A percentile compares a stretch with the other conserved stretches of the same genome.
phyloP scores from a whole-genome alignment of 1,284 basidiomycete species.

The Microbotryum scabiosae region DNA sequence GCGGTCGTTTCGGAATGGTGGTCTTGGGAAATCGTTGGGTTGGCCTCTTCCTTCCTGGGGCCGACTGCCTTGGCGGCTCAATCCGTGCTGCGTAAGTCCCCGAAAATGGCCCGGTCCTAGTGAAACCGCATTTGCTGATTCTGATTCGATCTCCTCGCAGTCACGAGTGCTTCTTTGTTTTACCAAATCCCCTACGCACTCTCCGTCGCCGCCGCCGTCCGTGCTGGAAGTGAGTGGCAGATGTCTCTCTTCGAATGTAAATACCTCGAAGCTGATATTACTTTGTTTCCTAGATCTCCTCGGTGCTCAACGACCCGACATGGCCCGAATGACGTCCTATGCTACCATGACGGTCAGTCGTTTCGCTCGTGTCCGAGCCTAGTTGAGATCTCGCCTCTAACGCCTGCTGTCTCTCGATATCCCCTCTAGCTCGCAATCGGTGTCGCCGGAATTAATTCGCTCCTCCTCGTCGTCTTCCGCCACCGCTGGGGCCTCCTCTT shows the following conservation, averaged over 20 bases:
- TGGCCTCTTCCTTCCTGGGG: slow-evolving; percentile 42
- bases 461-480: slow-evolving; percentile 38
- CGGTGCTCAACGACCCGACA: slow-evolving; percentile 38
- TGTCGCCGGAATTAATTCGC: slow-evolving; percentile 38
- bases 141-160: not conserved
- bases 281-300: slow-evolving; percentile 35
- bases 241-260: not conserved
- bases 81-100: slow-evolving; percentile 39
- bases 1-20: slow-evolving; percentile 74
- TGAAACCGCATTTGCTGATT: not conserved
- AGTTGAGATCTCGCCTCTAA: too few relatives aligned
- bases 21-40: slow-evolving; percentile 68
- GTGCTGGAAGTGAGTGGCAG: slow-evolving; percentile 34
- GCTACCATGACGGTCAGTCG: slow-evolving; percentile 30
- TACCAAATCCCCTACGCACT: slow-evolving; percentile 42
- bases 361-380: too few relatives aligned
- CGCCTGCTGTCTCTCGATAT: too few relatives aligned
- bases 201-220: slow-evolving; percentile 40
- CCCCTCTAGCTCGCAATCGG: slow-evolving; percentile 29
- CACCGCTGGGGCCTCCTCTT: slow-evolving; percentile 39
- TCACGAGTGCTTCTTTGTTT: slow-evolving; percentile 29
- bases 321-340: slow-evolving; percentile 37
- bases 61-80: slow-evolving; percentile 48
- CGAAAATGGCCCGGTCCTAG: not conserved
- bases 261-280: not conserved